Percentiles rank a stretch among this genome's conserved stretches.
phyloP scores from a whole-genome alignment of 495 filamentous ascomycete species.

The Daldinia vernicosa region DNA sequence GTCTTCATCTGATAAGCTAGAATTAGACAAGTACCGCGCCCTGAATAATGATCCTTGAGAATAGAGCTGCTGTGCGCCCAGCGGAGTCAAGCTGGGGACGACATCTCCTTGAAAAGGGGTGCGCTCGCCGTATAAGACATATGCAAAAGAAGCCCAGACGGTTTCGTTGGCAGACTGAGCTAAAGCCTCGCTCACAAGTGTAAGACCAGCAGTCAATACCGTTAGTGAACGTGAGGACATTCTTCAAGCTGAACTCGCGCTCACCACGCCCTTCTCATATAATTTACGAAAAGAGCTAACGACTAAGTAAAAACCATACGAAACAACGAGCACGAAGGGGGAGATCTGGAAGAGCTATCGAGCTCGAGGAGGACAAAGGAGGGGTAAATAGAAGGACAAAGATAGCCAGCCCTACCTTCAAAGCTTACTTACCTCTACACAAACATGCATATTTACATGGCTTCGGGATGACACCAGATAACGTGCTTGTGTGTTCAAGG shows the following conservation, averaged over 20 bases:
- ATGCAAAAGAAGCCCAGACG: conserved; percentile 56
- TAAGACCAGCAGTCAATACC: conserved; percentile 10
- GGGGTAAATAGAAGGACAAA: conserved; percentile 35
- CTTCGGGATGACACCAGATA: conserved; percentile 37
- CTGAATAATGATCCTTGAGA: conserved; percentile 49
- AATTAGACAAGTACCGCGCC: conserved; percentile 48
- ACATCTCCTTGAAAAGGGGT: conserved; percentile 43
- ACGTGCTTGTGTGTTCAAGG: conserved; percentile 34
- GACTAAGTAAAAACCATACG: not conserved
- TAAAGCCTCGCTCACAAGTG: conserved; percentile 16
- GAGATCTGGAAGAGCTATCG: conserved; percentile 11
- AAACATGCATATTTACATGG: conserved; percentile 15
- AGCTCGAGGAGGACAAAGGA: conserved; percentile 35
- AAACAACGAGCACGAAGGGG: conserved; percentile 12
- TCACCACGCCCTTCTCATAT: not conserved
- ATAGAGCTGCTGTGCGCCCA: conserved; percentile 53
- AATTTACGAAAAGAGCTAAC: conserved; percentile 9
- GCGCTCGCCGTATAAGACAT: conserved; percentile 54
- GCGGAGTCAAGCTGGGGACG: conserved; percentile 48
- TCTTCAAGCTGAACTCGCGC: not conserved
- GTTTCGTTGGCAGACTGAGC: conserved; percentile 49
- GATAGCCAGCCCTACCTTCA: conserved; percentile 14
- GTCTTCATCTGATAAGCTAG: conserved; percentile 31
- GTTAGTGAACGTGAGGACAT: conserved; percentile 34
- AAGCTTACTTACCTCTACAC: conserved; percentile 24